These are phyloP conservation scores for Mrakia gelida DNA, from an alignment of 768 basidiomycete genomes.

Conservation along the genomic window DNA sequence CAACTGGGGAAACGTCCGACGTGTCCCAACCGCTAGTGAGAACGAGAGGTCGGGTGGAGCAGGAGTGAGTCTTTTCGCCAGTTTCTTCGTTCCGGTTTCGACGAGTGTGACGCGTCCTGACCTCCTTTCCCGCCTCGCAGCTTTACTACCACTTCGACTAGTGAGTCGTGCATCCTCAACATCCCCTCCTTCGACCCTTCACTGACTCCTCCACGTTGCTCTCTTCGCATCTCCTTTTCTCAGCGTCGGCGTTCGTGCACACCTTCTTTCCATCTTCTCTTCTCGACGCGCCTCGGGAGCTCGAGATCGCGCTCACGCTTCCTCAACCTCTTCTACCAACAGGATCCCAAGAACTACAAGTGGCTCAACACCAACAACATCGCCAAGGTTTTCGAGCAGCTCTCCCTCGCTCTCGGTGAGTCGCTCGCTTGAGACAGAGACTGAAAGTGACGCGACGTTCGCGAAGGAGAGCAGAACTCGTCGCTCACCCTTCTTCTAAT, in stretches of 20 bases:
- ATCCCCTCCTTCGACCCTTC: neutral
- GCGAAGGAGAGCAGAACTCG: too few species aligned
- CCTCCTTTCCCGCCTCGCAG: too few species aligned
- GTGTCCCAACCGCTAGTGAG: constrained; percentile 43
- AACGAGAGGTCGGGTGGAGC: constrained; percentile 1
- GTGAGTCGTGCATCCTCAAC: neutral
- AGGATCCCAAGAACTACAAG: constrained; percentile 59
- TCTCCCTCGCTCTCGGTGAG: constrained; percentile 55
- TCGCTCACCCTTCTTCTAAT: too few species aligned
- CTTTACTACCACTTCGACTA: neutral
- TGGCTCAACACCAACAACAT: constrained; percentile 57
- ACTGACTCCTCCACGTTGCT: neutral
- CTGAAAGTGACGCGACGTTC: too few species aligned
- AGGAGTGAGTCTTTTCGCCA: neutral
- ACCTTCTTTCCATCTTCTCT: too few species aligned
- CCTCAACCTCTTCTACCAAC: too few species aligned
- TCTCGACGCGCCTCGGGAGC: too few species aligned
- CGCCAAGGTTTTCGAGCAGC: constrained; percentile 54
- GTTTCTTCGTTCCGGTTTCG: neutral
- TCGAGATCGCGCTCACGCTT: too few species aligned
- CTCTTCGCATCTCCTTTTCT: constrained; percentile 10
- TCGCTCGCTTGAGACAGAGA: too few species aligned
- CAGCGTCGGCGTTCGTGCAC: constrained; percentile 52
- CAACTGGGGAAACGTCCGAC: constrained; percentile 69
- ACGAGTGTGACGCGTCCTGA: too few species aligned